Percentiles rank a stretch among this genome's conserved stretches.
Conservation (phyloP, 2,329 filamentous ascomycete genomes). For the Podosphaera xanthii region DNA sequence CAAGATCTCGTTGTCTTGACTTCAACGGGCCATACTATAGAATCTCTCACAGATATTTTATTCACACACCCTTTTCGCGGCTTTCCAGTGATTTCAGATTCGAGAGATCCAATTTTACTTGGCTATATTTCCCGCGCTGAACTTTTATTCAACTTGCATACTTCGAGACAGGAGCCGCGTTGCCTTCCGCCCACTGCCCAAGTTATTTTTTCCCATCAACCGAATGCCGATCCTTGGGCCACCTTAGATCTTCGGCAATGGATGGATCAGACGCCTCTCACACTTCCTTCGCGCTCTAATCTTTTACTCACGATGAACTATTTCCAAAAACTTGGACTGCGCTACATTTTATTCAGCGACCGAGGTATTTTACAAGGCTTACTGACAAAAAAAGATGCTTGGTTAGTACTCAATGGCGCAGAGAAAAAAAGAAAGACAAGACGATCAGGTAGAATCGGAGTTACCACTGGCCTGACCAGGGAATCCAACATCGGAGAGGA, state of each 20-base stretch:
- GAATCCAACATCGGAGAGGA: constrained; percentile 21
- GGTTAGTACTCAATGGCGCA: constrained; percentile 69
- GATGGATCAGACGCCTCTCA: constrained; percentile 98
- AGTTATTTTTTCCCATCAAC: constrained; percentile 65
- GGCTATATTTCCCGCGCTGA: constrained; percentile 91
- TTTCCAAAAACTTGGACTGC: constrained; percentile 81
- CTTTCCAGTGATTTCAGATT: constrained; percentile 71
- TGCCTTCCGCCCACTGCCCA: constrained; percentile 48
- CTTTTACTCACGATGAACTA: constrained; percentile 76
- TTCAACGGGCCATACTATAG: constrained; percentile 70
- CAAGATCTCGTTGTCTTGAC: constrained; percentile 79
- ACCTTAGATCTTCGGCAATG: constrained; percentile 80
- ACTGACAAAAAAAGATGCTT: constrained; percentile 92
- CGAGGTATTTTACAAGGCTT: constrained; percentile 62
- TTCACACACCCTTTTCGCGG: constrained; percentile 59
- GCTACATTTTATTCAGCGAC: constrained; percentile 75
- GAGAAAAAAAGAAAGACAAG: constrained; percentile 31
- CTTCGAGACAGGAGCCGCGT: constrained; percentile 31
- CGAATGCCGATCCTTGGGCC: constrained; percentile 51
- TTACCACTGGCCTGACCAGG: constrained; percentile 18
- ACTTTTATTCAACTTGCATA: constrained; percentile 55
- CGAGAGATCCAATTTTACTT: constrained; percentile 53
- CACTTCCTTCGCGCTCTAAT: constrained; percentile 50
- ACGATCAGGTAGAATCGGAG: constrained; percentile 15
- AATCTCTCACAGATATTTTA: constrained; percentile 48